Percentiles rank a stretch among this genome's conserved stretches.
phyloP scores from a whole-genome alignment of 441 rosid genomes.

The Pelargonium myrrhifolium region DNA sequence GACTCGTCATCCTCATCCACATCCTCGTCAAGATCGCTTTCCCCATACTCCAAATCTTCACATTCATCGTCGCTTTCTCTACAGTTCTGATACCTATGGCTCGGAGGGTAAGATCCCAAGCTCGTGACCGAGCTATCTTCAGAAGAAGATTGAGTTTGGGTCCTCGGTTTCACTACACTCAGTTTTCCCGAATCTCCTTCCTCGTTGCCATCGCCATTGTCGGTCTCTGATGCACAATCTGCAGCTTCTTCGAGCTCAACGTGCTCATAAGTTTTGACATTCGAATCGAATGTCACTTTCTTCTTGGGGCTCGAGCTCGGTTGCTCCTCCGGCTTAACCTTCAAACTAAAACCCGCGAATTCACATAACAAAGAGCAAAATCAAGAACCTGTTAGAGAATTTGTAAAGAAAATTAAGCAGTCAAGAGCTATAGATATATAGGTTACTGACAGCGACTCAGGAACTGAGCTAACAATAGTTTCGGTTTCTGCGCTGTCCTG shows the following conservation, averaged over 20 bases:
- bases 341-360: slow-evolving; percentile 16
- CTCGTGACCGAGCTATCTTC: slow-evolving; percentile 40
- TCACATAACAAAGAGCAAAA: background rate
- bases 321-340: slow-evolving; percentile 38
- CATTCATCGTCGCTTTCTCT: slow-evolving; percentile 79
- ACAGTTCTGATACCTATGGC: slow-evolving; percentile 73
- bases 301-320: slow-evolving; percentile 34
- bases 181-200: slow-evolving; percentile 23
- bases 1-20: slow-evolving; percentile 31
- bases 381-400: background rate
- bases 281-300: slow-evolving; percentile 69
- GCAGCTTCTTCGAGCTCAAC: slow-evolving; percentile 28
- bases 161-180: slow-evolving; percentile 5
- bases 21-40: slow-evolving; percentile 47
- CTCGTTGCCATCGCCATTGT: slow-evolving; percentile 14
- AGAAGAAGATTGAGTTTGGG: slow-evolving; percentile 33
- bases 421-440: background rate
- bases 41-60: slow-evolving; percentile 42
- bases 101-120: slow-evolving; percentile 51
- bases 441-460: background rate
- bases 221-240: slow-evolving; percentile 22
- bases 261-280: slow-evolving; percentile 57
- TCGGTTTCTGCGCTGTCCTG: background rate
- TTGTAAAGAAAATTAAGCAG: background rate
- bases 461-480: background rate